phyloP scores from a whole-genome alignment of 306 rosid species.

The Gleditsia sinensis region DNA sequence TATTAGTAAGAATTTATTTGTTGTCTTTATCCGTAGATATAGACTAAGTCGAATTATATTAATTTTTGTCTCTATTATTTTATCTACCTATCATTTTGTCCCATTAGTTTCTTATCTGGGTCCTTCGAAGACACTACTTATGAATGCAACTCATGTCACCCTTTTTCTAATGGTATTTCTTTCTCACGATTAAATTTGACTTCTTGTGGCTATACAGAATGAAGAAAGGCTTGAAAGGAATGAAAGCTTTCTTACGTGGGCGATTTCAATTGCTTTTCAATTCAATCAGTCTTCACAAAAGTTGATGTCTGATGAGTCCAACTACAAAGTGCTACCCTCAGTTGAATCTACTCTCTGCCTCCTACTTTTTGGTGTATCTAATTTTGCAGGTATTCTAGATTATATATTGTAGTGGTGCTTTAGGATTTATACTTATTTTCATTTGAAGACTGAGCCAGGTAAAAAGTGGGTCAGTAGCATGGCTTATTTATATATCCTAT shows the following conservation, averaged over 20 bases:
- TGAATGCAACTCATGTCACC: conserved; percentile 61
- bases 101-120: no score
- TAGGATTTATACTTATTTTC: neutral
- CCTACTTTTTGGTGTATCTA: conserved; percentile 49
- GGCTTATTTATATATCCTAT: neutral
- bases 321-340: conserved; percentile 58
- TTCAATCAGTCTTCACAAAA: no score
- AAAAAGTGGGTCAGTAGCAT: neutral
- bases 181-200: conserved; percentile 2
- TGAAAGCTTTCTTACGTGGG: conserved; percentile 74
- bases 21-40: no score
- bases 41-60: no score
- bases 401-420: conserved; percentile 7
- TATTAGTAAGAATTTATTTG: no score
- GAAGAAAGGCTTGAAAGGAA: conserved; percentile 60
- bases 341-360: conserved; percentile 77
- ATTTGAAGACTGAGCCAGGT: neutral
- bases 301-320: no score
- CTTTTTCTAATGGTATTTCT: conserved; percentile 63
- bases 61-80: no score
- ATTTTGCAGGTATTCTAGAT: conserved; percentile 52
- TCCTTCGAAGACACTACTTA: no score
- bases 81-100: no score
- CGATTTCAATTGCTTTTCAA: conserved; percentile 59
- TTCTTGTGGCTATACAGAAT: conserved; percentile 44